A percentile compares a stretch with the other conserved stretches of the same genome.
Evolutionary conservation across 768 basidiomycete species (phyloP).

Genomic region (Inosperma sp.): DNA sequence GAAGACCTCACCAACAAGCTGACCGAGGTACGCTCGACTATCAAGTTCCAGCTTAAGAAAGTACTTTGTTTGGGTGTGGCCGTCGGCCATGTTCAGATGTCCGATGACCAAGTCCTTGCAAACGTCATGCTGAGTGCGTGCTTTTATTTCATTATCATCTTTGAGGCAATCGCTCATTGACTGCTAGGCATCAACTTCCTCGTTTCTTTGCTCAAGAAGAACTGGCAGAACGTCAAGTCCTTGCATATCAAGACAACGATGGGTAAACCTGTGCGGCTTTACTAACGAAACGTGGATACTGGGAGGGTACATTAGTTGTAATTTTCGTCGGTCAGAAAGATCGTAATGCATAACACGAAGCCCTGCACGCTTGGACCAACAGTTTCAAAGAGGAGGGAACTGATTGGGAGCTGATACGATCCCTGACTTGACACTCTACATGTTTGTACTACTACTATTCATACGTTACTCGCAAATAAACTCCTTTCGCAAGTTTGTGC

Average conservation of each 20-base stretch:
- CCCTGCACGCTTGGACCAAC: slow-evolving; percentile 99
- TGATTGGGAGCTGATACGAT: slow-evolving; percentile 87
- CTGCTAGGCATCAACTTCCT: slow-evolving; percentile 94
- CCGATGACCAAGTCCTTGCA: slow-evolving; percentile 90
- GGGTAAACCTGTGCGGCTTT: slow-evolving; percentile 96
- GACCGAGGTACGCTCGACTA: slow-evolving; percentile 94
- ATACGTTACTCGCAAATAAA: no score
- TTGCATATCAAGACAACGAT: slow-evolving; percentile 98
- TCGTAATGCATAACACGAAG: slow-evolving; percentile 89
- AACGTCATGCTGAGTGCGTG: slow-evolving; percentile 95
- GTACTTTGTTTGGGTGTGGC: slow-evolving; percentile 99
- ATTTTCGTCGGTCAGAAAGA: slow-evolving; percentile 18
- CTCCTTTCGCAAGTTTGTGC: no score
- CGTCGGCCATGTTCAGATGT: slow-evolving; percentile 97
- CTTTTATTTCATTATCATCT: background rate
- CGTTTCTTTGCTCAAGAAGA: slow-evolving; percentile 98
- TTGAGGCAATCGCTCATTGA: slow-evolving; percentile 7
- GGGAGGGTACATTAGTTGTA: background rate
- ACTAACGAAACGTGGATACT: slow-evolving; percentile 42
- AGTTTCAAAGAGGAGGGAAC: slow-evolving; percentile 58
- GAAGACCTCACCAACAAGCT: slow-evolving; percentile 91
- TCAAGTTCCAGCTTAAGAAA: slow-evolving; percentile 99
- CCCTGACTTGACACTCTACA: no score
- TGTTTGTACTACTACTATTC: no score
- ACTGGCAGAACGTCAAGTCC: slow-evolving; percentile 99